Conservation (phyloP, 2,329 filamentous ascomycete species). For the Xylaria sp. region DNA sequence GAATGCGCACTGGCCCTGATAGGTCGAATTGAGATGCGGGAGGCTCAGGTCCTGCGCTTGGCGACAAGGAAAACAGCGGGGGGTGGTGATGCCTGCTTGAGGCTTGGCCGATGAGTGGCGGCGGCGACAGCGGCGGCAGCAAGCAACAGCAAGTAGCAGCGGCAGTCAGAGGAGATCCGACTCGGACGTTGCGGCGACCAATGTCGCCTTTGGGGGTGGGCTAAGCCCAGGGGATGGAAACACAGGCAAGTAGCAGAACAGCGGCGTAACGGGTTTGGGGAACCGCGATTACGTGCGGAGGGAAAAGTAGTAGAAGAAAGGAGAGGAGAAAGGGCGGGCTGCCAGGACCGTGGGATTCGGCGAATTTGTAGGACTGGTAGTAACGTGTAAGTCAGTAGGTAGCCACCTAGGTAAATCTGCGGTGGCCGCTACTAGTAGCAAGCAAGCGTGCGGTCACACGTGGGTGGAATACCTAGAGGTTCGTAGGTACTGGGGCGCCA, state of each 20-base stretch:
- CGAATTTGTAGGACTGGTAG: conserved; percentile 49
- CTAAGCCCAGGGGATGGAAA: conserved; percentile 50
- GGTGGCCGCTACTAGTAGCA: conserved; percentile 30
- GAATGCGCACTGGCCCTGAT: conserved; percentile 30
- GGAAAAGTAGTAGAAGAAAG: conserved; percentile 6
- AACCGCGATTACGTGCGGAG: conserved; percentile 20
- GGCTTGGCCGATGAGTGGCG: conserved; percentile 31
- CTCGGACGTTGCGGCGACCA: conserved; percentile 46
- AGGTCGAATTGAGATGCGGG: conserved; percentile 32
- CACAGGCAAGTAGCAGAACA: conserved; percentile 48
- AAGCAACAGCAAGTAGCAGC: background rate
- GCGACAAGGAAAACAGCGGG: conserved; percentile 44
- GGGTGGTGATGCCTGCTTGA: conserved; percentile 25
- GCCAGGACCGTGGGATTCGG: conserved; percentile 41
- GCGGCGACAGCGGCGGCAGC: conserved; percentile 35
- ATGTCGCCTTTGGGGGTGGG: conserved; percentile 50
- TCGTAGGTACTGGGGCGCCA: conserved; percentile 5
- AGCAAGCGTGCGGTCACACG: conserved; percentile 22
- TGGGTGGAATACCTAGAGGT: background rate
- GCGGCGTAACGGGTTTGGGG: conserved; percentile 33
- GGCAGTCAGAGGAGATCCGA: conserved; percentile 25
- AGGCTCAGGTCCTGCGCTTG: conserved; percentile 41
- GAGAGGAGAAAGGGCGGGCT: conserved; percentile 22
- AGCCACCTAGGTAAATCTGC: conserved; percentile 22
- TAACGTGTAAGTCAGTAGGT: conserved; percentile 13